These are phyloP conservation scores for Tricharina praecox DNA, from an alignment of 495 filamentous ascomycete species.

Conservation along the genomic window DNA sequence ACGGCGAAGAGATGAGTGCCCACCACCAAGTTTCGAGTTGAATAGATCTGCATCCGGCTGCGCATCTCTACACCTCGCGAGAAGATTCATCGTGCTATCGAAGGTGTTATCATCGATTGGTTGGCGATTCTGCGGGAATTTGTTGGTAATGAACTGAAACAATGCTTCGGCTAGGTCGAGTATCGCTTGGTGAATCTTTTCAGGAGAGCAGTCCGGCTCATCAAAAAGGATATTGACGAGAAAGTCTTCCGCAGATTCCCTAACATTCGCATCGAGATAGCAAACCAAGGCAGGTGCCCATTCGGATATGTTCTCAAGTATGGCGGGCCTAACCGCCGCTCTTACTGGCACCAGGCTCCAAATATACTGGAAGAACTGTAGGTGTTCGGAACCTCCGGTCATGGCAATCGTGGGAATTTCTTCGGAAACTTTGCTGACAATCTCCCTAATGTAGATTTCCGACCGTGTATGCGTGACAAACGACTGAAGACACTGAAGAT, in stretches of 20 bases:
- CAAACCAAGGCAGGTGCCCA: constrained; percentile 56
- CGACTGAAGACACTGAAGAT: constrained; percentile 34
- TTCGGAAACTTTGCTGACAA: constrained; percentile 37
- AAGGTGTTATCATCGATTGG: constrained; percentile 25
- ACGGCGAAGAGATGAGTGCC: neutral
- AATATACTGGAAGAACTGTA: constrained; percentile 40
- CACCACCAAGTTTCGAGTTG: constrained; percentile 26
- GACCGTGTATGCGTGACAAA: constrained; percentile 34
- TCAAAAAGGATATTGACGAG: constrained; percentile 41
- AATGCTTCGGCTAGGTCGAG: constrained; percentile 17
- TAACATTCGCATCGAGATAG: constrained; percentile 41
- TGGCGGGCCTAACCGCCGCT: constrained; percentile 30
- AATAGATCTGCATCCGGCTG: constrained; percentile 19
- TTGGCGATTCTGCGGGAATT: constrained; percentile 21
- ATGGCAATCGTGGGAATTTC: constrained; percentile 41
- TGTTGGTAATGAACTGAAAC: constrained; percentile 21
- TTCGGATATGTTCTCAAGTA: constrained; percentile 39
- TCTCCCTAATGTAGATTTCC: constrained; percentile 27
- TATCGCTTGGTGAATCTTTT: constrained; percentile 36
- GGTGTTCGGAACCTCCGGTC: constrained; percentile 41
- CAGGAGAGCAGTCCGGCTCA: constrained; percentile 33
- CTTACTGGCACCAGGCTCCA: constrained; percentile 30
- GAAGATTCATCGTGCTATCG: constrained; percentile 15
- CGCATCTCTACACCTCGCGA: constrained; percentile 20
- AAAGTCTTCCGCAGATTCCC: constrained; percentile 37